A percentile compares a stretch with the other conserved stretches of the same genome.
phyloP scores from a whole-genome alignment of 2,329 filamentous ascomycete species.

The Pseudopyrenochaeta lycopersici region DNA sequence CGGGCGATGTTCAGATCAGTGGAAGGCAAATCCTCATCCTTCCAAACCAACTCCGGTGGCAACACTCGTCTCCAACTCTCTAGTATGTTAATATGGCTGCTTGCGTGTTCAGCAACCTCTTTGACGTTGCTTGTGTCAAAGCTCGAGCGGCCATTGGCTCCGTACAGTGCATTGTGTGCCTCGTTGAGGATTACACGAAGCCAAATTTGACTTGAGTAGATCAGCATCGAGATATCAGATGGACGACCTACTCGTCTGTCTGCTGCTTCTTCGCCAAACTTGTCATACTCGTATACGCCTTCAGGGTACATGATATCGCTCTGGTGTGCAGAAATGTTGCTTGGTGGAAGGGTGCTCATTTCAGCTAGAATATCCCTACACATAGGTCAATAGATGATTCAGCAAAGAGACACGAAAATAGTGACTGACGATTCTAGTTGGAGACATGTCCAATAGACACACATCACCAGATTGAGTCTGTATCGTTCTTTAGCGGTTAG shows the following conservation, averaged over 20 bases:
- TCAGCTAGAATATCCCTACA: slow-evolving; percentile 89
- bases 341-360: slow-evolving; percentile 69
- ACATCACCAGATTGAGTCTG: slow-evolving; percentile 53
- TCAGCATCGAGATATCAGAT: slow-evolving; percentile 60
- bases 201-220: slow-evolving; percentile 69
- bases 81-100: slow-evolving; percentile 54
- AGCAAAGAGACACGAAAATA: not conserved
- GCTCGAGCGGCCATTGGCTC: slow-evolving; percentile 39
- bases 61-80: slow-evolving; percentile 64
- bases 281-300: slow-evolving; percentile 60
- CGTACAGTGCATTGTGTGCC: slow-evolving; percentile 65
- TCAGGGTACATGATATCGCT: slow-evolving; percentile 73
- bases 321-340: slow-evolving; percentile 67
- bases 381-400: slow-evolving; percentile 16
- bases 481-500: slow-evolving; percentile 38
- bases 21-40: slow-evolving; percentile 75
- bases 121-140: slow-evolving; percentile 44
- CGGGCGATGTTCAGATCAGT: slow-evolving; percentile 81
- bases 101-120: slow-evolving; percentile 39
- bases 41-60: slow-evolving; percentile 65
- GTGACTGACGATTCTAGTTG: slow-evolving; percentile 80
- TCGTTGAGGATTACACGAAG: slow-evolving; percentile 66
- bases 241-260: slow-evolving; percentile 20
- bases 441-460: slow-evolving; percentile 92
- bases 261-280: slow-evolving; percentile 28